Percentiles rank a stretch among this genome's conserved stretches.
Evolutionary conservation across 2,329 filamentous ascomycete genomes (phyloP).

Genomic region (Hymenoscyphus linearis): DNA sequence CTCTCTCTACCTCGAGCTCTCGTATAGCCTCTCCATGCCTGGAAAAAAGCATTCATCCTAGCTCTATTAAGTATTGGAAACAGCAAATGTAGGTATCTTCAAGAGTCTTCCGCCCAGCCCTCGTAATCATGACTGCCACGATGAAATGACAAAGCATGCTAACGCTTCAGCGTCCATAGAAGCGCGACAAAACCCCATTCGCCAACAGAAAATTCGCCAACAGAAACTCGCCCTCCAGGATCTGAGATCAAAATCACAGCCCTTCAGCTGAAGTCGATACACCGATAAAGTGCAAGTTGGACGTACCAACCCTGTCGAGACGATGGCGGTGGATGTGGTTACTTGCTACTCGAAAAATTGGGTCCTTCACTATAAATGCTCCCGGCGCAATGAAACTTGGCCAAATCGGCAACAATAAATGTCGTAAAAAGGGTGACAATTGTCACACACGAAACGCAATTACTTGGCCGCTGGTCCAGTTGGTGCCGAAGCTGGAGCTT

Average conservation of each 20-base stretch:
- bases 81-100: no score
- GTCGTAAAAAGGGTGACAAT: not conserved
- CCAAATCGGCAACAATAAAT: not conserved
- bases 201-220: not conserved
- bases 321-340: not conserved
- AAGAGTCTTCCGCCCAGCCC: no score
- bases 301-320: no score
- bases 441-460: conserved; percentile 1
- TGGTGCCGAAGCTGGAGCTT: conserved; percentile 20
- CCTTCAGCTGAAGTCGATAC: no score
- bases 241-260: no score
- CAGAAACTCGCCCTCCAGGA: not conserved
- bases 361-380: not conserved
- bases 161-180: not conserved
- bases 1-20: no score
- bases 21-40: no score
- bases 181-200: not conserved
- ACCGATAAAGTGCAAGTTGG: no score
- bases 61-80: no score
- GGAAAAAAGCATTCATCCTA: no score
- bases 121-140: no score
- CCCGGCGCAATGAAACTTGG: not conserved
- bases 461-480: conserved; percentile 26
- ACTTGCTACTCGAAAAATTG: not conserved
- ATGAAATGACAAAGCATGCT: not conserved